Evolutionary conservation across 192 early-diverging fungal genomes (phyloP).

Genomic region (Coemansia furcata): DNA sequence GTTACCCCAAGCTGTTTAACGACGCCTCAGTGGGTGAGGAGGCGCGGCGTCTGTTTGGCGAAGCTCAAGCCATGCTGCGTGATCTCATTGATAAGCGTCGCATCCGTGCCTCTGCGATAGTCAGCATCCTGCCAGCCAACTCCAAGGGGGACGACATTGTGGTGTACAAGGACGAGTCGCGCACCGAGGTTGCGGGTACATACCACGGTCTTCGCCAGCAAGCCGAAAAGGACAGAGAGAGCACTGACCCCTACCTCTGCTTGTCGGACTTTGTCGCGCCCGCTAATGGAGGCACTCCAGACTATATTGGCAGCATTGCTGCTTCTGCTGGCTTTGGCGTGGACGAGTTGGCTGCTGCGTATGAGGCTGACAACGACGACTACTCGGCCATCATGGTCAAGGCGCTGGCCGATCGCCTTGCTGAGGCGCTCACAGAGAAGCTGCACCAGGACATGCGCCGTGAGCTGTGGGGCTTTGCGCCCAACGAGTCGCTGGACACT

Average conservation of each 20-base stretch:
- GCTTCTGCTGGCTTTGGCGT: slow-evolving; percentile 88
- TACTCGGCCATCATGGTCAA: slow-evolving; percentile 94
- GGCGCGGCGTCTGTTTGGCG: slow-evolving; percentile 85
- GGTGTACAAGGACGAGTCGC: slow-evolving; percentile 75
- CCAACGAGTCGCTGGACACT: slow-evolving; percentile 67
- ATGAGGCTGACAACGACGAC: slow-evolving; percentile 81
- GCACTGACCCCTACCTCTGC: slow-evolving; percentile 80
- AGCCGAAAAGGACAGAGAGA: slow-evolving; percentile 81
- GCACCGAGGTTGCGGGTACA: slow-evolving; percentile 62
- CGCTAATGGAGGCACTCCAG: slow-evolving; percentile 64
- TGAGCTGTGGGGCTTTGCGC: slow-evolving; percentile 85
- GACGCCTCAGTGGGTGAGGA: slow-evolving; percentile 91
- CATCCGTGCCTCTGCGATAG: slow-evolving; percentile 71
- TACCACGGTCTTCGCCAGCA: slow-evolving; percentile 91
- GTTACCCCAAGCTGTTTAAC: slow-evolving; percentile 96
- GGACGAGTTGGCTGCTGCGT: slow-evolving; percentile 81
- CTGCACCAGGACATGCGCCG: slow-evolving; percentile 88
- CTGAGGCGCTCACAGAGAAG: slow-evolving; percentile 88
- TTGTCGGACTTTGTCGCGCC: slow-evolving; percentile 93
- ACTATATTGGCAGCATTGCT: slow-evolving; percentile 90
- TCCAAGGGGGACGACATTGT: slow-evolving; percentile 87
- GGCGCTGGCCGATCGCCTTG: slow-evolving; percentile 90
- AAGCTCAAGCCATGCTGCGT: slow-evolving; percentile 79
- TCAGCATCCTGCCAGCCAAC: slow-evolving; percentile 89
- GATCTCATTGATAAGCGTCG: slow-evolving; percentile 73